These are phyloP conservation scores for Ochetophila trinervis DNA, from an alignment of 306 rosid genomes.

Conservation along the genomic window DNA sequence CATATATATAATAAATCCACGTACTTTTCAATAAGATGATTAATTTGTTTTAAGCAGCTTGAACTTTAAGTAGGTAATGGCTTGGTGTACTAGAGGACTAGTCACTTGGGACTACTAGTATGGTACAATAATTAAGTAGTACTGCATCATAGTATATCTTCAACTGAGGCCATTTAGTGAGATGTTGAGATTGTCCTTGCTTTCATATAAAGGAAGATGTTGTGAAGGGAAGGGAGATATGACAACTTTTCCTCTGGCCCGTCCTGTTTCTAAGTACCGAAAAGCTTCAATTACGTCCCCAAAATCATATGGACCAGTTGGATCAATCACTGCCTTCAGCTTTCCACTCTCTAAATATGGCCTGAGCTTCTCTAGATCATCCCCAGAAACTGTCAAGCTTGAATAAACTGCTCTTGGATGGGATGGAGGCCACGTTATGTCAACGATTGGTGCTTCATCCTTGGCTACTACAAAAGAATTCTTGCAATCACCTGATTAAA, in stretches of 20 bases:
- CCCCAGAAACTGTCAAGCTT: conserved; percentile 41
- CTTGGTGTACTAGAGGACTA: too few species aligned
- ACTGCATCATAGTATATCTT: too few species aligned
- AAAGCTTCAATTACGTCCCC: conserved; percentile 33
- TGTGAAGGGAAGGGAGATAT: conserved; percentile 2
- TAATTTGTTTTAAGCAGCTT: too few species aligned
- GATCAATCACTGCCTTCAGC: conserved; percentile 42
- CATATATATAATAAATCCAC: too few species aligned
- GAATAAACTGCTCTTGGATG: conserved; percentile 46
- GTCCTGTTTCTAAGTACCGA: conserved; percentile 35
- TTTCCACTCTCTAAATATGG: conserved; percentile 34
- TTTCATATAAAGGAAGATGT: too few species aligned
- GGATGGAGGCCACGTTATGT: conserved; percentile 45
- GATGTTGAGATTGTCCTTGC: too few species aligned
- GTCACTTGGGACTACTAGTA: too few species aligned
- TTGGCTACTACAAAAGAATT: conserved; percentile 35
- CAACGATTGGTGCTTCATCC: conserved; percentile 29
- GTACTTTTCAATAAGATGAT: too few species aligned
- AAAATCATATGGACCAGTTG: conserved; percentile 34
- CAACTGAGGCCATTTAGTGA: too few species aligned
- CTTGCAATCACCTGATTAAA: conserved; percentile 38
- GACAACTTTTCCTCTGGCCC: conserved; percentile 48
- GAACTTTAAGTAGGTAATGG: too few species aligned
- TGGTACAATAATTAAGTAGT: too few species aligned
- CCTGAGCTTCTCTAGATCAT: conserved; percentile 31